Conservation (phyloP, 768 basidiomycete species). For the Cyclocybe cylindracea region DNA sequence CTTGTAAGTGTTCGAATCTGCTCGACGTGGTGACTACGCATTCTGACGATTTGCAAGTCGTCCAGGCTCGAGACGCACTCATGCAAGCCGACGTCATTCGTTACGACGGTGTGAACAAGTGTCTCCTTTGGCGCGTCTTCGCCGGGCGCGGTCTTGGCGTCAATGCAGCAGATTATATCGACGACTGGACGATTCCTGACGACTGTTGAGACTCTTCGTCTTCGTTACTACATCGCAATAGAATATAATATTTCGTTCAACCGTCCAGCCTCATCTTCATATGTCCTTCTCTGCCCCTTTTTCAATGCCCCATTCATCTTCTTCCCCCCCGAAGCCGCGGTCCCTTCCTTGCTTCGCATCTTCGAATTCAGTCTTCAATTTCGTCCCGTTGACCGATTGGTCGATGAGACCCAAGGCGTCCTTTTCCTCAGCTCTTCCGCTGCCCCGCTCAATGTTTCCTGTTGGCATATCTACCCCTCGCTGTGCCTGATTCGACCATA, state of each 20-base stretch:
- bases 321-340: background rate
- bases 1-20: conserved; percentile 4
- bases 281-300: conserved; percentile 21
- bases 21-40: background rate
- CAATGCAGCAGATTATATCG: conserved; percentile 9
- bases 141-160: conserved; percentile 19
- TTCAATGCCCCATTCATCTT: conserved; percentile 17
- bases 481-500: too few relatives aligned
- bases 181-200: conserved; percentile 11
- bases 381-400: too few relatives aligned
- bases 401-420: too few relatives aligned
- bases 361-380: too few relatives aligned
- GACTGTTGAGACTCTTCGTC: conserved; percentile 2
- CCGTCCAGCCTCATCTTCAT: background rate
- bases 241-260: too few relatives aligned
- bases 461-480: too few relatives aligned
- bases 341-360: too few relatives aligned
- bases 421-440: too few relatives aligned
- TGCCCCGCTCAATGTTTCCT: too few relatives aligned
- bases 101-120: conserved; percentile 17
- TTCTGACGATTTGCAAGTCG: conserved; percentile 6
- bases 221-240: too few relatives aligned
- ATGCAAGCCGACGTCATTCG: conserved; percentile 20
- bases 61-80: conserved; percentile 20
- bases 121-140: conserved; percentile 19